Conservation (phyloP, 192 early-diverging fungal species). For the Mortierella claussenii region DNA sequence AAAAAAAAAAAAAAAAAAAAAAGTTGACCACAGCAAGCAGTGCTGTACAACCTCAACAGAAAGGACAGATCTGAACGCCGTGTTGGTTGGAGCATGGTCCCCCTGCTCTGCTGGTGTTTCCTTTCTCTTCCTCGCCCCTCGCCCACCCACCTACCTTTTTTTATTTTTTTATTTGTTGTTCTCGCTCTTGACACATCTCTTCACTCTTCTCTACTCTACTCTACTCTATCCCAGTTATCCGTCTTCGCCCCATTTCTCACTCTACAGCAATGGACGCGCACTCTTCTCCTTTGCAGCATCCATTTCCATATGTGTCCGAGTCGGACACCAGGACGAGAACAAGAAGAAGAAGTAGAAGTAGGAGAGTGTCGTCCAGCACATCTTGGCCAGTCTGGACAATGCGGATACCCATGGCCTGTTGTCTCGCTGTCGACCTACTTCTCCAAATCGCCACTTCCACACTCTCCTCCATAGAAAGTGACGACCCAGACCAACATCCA, state of each 20-base stretch:
- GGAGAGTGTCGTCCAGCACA: no score
- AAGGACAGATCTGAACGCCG: background rate
- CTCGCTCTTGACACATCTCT: background rate
- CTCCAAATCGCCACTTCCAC: conserved; percentile 4
- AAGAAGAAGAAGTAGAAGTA: no score
- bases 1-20: background rate
- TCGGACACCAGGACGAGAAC: no score
- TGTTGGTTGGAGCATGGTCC: background rate
- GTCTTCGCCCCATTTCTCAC: background rate
- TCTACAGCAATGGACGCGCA: background rate
- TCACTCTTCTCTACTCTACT: background rate
- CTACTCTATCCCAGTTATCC: background rate
- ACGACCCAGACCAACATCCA: no score
- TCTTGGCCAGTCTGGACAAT: conserved; percentile 1
- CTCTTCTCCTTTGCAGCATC: background rate
- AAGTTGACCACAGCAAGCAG: background rate
- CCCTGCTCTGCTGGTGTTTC: background rate
- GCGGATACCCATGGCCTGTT: conserved; percentile 5
- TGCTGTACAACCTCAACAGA: no score
- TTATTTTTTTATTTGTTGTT: background rate
- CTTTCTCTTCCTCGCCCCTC: background rate
- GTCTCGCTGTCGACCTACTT: background rate
- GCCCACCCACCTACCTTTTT: background rate
- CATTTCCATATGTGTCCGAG: no score
- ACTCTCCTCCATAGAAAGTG: background rate